phyloP scores from a whole-genome alignment of 2,329 filamentous ascomycete genomes.

The Aspergillus fumigatiaffinis region DNA sequence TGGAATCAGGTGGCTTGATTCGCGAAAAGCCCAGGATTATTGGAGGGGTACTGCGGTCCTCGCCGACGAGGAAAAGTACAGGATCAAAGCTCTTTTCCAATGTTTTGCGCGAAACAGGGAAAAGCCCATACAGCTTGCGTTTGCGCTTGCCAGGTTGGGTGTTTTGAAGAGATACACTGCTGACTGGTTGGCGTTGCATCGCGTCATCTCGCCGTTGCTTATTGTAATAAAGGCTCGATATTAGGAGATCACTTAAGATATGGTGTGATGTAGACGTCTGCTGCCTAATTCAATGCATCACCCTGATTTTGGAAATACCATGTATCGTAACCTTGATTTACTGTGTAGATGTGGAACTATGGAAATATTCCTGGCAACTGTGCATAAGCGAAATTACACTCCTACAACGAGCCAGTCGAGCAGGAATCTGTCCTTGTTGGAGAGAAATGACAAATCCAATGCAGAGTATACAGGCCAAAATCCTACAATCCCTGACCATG shows the following conservation, averaged over 20 bases:
- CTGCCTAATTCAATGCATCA: too few species aligned
- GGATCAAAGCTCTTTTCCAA: not conserved
- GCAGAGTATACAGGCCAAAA: not conserved
- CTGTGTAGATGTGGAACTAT: not conserved
- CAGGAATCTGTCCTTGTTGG: too few species aligned
- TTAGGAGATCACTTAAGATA: not conserved
- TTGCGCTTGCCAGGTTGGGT: not conserved
- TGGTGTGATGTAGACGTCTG: too few species aligned
- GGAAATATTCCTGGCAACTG: not conserved
- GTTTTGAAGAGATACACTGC: not conserved
- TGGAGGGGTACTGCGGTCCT: not conserved
- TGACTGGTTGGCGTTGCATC: not conserved
- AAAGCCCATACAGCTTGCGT: not conserved
- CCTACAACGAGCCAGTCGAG: too few species aligned
- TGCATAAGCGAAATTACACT: not conserved
- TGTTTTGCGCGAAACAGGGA: not conserved
- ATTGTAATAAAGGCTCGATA: not conserved
- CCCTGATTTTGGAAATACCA: too few species aligned
- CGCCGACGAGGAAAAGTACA: not conserved
- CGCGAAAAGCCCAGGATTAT: not conserved
- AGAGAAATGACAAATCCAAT: too few species aligned
- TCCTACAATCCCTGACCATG: too few species aligned
- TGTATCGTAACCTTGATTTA: too few species aligned
- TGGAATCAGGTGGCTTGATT: not conserved
- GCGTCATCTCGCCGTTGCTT: not conserved